Base-by-base conservation (phyloP, 2,329 filamentous ascomycete genomes). In the Scedosporium minutisporum region DNA sequence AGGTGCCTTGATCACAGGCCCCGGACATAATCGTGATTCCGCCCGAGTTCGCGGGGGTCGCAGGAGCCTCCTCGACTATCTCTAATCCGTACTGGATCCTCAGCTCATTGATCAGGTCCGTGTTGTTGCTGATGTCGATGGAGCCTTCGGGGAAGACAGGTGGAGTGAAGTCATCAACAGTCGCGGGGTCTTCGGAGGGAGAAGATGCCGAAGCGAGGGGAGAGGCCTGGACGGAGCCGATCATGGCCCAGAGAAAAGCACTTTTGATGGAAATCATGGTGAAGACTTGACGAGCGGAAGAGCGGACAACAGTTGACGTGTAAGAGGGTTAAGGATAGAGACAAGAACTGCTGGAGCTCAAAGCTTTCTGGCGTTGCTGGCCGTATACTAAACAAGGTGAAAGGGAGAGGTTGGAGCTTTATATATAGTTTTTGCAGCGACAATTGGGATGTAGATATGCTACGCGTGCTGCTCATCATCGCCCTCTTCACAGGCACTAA, bases 1-100 rank as follows among this genome's bases (percentile, higher is more conserved):
- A 65, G n/a, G 3, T 21, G 46, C 64, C 64, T 60, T 65, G 64
- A 14, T 46, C 33, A 48, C 62, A 65, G 16, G 64, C 18, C 3
- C 62, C 62, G 44, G 46, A 51, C 46, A 51, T 51, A 10, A 51
- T 18, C 46, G 46, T 18, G 46, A 51, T 21, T 3, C 46, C 46
- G n/a, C 16, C 46, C n/a, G 46, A 9, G 33, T 12, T 38, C 4
- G 46, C 7, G 7, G 46, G 16, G 3, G 46, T 38, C 46, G 46
- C 2, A 18, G 46, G 16, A 51, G 46, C 46, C 46, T 51, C 46
- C n/a, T 18, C 21, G 4, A 16, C 46, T 18, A 51, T 16, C 4
- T 23, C 46, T 23, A 51, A 23, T 4, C 46, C 46, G n/a, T 51
- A 51, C 46, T 51, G n/a, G n/a, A 18, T 21, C 6, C n/a, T 51